phyloP scores from a whole-genome alignment of 2,329 filamentous ascomycete species.

The Xylaria sp. region DNA sequence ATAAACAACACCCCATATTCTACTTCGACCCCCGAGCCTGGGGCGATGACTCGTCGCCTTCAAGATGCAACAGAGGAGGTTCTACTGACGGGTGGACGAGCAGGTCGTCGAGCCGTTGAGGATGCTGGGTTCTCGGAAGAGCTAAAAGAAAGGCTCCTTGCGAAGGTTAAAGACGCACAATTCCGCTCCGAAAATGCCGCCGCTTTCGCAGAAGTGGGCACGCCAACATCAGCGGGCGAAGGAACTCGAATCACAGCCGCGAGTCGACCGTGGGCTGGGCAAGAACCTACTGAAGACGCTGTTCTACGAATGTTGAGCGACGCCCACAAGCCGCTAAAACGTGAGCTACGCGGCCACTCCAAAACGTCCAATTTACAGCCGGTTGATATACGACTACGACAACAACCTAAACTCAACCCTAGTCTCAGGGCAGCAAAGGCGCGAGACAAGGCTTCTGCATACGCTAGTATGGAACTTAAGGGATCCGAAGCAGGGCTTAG shows the following conservation, averaged over 20 bases:
- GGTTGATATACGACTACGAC: slow-evolving; percentile 59
- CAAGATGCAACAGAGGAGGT: slow-evolving; percentile 68
- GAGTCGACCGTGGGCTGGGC: slow-evolving; percentile 76
- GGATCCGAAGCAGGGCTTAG: slow-evolving; percentile 61
- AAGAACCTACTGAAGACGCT: slow-evolving; percentile 74
- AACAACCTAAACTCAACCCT: slow-evolving; percentile 46
- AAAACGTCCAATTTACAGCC: slow-evolving; percentile 51
- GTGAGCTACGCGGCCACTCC: slow-evolving; percentile 53
- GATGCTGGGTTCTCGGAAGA: slow-evolving; percentile 69
- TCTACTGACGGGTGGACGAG: slow-evolving; percentile 61
- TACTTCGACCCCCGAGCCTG: slow-evolving; percentile 37
- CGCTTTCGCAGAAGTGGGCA: slow-evolving; percentile 54
- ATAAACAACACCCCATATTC: slow-evolving; percentile 1
- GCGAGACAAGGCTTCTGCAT: slow-evolving; percentile 61
- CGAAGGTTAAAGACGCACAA: slow-evolving; percentile 60
- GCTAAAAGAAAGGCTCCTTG: slow-evolving; percentile 62
- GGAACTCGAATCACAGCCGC: slow-evolving; percentile 72
- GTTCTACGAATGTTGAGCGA: slow-evolving; percentile 86
- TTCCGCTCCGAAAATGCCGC: slow-evolving; percentile 58
- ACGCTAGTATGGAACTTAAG: slow-evolving; percentile 55
- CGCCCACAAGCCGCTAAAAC: slow-evolving; percentile 71
- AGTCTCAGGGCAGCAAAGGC: slow-evolving; percentile 59
- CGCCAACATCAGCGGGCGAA: slow-evolving; percentile 65
- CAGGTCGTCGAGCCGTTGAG: slow-evolving; percentile 63
- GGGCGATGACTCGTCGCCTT: slow-evolving; percentile 62